Evolutionary conservation across 805 yeast species (phyloP), one percentile per base, ranked within the genome.

Genomic region (Yarrowia sp.): DNA sequence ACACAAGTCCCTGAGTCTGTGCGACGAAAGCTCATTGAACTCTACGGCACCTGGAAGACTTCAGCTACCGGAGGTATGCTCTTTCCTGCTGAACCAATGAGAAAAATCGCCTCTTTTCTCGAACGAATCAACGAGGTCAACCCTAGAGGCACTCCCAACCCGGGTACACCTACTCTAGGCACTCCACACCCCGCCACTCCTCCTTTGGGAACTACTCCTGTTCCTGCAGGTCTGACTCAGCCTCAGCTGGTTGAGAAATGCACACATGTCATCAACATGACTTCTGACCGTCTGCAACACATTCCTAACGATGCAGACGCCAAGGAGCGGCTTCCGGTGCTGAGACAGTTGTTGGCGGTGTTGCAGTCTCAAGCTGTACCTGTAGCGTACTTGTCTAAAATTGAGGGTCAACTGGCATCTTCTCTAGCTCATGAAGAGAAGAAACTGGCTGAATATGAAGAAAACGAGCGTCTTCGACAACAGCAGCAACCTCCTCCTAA

Each of bases 31-130:
- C 78, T 95, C 74, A 86, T 86, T 65, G 87, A 86, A 68, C 77
- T 95, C 68, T 93, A 90, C 76, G 86, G 86, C 73, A 90, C 97
- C 15, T 95, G 99, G 99, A 87, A 89, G 74, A 77, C 92, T 36
- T 85, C 82, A 58, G 78, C 85, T 2, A 79, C 83, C 45, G 81
- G 88, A n/a, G 72, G 82, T 51, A 89, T 92, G 4, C 78, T 95
- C 50, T 92, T 96, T 73, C 88, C 90, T 13, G 79, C 78, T 39
- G 87, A 84, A 4, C 87, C 89, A 44, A 78, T 92, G 68, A 84
- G 83, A 33, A 84, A 81, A 71, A 89, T 95, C 65, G 96, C 90
- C 69, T 80, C 77, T 47, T 95, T 92, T 72, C 77, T 96, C 65
- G 66, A 66, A 43, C 31, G 65, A 9, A 57, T 38, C 71, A 69